Evolutionary conservation across 257 asterid genomes (phyloP), one percentile per base, ranked within the genome.

Genomic region (Orobanche coerulescens): DNA sequence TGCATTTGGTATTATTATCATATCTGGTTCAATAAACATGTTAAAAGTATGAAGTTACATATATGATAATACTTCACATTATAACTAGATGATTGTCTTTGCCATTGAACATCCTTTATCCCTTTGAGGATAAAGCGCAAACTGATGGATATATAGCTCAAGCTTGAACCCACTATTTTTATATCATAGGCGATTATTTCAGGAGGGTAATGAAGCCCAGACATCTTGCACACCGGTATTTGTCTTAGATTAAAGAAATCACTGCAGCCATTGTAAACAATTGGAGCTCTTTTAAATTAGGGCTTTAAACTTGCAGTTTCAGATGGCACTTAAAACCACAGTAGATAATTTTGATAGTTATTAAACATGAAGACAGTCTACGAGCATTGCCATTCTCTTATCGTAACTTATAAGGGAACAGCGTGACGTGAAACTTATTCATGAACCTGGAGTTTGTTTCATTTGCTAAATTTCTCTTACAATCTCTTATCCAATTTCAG

Each of bases 61-160:
- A 19, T 14, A 43, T 40, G 46, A 23, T 40, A 11, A 56, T 43
- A 12, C 55, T 42, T 53, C 31, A 36, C 55, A 59, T 60, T 24
- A 36, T 65, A 40, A 37, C 30, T 33, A 13, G 28, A 64, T 52
- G 64, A 65, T 48, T 60, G 61, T 20, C 49, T 42, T 31, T 53
- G 49, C 23, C 28, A 28, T 13, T 23, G 19, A 9, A 26, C 34
- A 20, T 20, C 30, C 42, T 24, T 14, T 37, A 8, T 23, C 23
- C 1, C 19, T 20, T 30, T 18, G 8, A 24, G n/a, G 18, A 8
- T 15, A 39, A 18, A 39, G 19, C 42, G 30, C 13, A 24, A 8
- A 18, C 31, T 11, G 44, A 16, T 30, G 13, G 6, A 49, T n/a
- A 18, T 18, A 43, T 15, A 23, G 34, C 53, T 46, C 50, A 18